Conservation (phyloP, 2,329 filamentous ascomycete genomes). For the Clarireedia hainanense region DNA sequence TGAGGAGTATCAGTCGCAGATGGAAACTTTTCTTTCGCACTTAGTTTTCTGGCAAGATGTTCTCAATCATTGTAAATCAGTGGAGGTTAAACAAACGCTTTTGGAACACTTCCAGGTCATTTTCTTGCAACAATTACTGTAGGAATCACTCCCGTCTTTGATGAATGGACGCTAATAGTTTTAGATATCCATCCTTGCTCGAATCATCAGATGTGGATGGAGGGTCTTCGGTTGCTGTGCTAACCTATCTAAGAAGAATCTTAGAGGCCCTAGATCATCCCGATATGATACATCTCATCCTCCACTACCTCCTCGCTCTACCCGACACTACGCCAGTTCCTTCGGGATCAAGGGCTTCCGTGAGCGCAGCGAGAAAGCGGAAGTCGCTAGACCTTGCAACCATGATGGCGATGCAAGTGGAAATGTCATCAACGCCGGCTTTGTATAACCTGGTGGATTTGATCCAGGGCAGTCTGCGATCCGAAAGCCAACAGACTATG, state of each 20-base stretch:
- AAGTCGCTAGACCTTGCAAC: constrained; percentile 85
- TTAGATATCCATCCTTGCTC: constrained; percentile 83
- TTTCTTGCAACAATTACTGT: constrained; percentile 91
- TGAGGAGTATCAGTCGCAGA: constrained; percentile 70
- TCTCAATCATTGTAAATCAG: constrained; percentile 85
- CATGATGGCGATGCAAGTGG: constrained; percentile 67
- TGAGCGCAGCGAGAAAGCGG: constrained; percentile 67
- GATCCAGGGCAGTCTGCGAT: constrained; percentile 75
- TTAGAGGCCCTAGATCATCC: constrained; percentile 87
- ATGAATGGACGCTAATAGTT: constrained; percentile 13
- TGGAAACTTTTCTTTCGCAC: constrained; percentile 91
- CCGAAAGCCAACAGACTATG: constrained; percentile 80
- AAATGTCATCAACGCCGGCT: constrained; percentile 67
- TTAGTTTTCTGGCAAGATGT: constrained; percentile 98
- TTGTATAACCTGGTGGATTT: constrained; percentile 93
- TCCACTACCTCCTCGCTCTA: constrained; percentile 84
- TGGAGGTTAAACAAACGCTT: constrained; percentile 85
- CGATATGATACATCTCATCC: constrained; percentile 87
- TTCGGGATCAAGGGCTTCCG: constrained; percentile 38
- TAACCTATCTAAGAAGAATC: constrained; percentile 87
- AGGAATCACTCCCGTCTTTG: constrained; percentile 29
- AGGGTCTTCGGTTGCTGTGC: constrained; percentile 89
- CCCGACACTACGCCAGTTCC: constrained; percentile 43
- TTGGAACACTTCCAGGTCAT: constrained; percentile 96
- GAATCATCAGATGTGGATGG: constrained; percentile 97